Percentiles rank a stretch among this genome's conserved stretches.
phyloP scores from a whole-genome alignment of 2,329 filamentous ascomycete genomes.

The Diplodia scrobiculata region DNA sequence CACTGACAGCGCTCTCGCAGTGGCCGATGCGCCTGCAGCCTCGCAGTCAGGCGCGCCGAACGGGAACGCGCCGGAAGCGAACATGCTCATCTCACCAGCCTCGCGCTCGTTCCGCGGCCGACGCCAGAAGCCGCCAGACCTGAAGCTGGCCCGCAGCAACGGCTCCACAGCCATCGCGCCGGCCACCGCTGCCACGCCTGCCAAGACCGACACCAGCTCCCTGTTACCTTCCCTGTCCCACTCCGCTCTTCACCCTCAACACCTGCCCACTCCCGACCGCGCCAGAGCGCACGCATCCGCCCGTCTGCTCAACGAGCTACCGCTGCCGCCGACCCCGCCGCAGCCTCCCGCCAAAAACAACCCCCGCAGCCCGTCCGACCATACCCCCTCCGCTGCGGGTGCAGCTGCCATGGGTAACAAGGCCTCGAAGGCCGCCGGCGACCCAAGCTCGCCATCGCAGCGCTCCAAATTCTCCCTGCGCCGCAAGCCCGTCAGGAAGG shows the following conservation, averaged over 20 bases:
- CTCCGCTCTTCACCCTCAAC: constrained; percentile 30
- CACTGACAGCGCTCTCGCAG: constrained; percentile 23
- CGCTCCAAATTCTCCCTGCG: constrained; percentile 22
- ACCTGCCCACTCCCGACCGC: constrained; percentile 15
- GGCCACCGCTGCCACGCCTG: constrained; percentile 37
- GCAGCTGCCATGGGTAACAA: constrained; percentile 34
- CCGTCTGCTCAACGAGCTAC: constrained; percentile 34
- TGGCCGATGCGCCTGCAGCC: constrained; percentile 19
- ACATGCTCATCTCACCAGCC: constrained; percentile 40
- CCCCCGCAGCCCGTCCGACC: constrained; percentile 1
- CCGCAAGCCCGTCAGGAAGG: constrained; percentile 28
- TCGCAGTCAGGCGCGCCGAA: not conserved
- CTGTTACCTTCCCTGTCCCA: constrained; percentile 26
- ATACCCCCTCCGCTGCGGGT: not conserved
- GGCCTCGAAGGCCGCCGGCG: constrained; percentile 33
- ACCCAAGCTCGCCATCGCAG: not conserved
- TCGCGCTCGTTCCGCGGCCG: constrained; percentile 40
- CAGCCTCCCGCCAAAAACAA: constrained; percentile 40
- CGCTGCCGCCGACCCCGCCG: constrained; percentile 37
- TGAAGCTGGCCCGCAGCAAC: constrained; percentile 43
- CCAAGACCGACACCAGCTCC: constrained; percentile 33
- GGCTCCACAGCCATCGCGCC: constrained; percentile 40
- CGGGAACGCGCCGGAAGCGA: constrained; percentile 30
- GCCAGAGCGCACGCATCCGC: constrained; percentile 5
- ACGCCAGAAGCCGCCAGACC: constrained; percentile 38